Conservation (phyloP, 2,329 filamentous ascomycete genomes). For the Beauveria brongniartii region DNA sequence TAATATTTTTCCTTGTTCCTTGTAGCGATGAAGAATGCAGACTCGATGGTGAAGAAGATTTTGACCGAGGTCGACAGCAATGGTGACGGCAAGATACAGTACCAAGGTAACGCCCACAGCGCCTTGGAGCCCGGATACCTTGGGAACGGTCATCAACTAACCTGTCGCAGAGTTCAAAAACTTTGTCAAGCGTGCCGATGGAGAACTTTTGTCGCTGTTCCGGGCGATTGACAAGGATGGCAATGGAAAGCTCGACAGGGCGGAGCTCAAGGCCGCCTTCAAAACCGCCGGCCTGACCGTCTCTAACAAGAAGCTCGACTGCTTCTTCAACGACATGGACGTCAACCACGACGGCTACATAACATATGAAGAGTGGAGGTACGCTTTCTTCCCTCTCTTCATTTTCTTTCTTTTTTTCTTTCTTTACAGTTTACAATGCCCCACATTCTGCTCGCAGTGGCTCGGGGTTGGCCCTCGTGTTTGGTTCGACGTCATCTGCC, state of each 20-base stretch:
- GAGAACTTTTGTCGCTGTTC: conserved; percentile 75
- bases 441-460: not conserved
- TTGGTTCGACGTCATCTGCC: conserved; percentile 17
- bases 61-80: conserved; percentile 78
- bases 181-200: conserved; percentile 83
- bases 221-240: conserved; percentile 76
- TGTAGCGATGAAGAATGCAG: conserved; percentile 77
- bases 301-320: conserved; percentile 65
- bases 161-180: conserved; percentile 65
- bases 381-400: conserved; percentile 29
- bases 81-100: conserved; percentile 83
- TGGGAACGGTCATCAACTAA: not conserved
- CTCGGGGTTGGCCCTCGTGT: not conserved
- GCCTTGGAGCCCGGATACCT: not conserved
- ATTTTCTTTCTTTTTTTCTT: conserved; percentile 9
- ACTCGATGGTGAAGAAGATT: conserved; percentile 73
- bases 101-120: conserved; percentile 55
- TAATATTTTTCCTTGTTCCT: conserved; percentile 14
- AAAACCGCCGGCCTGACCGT: conserved; percentile 69
- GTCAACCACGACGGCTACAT: conserved; percentile 81
- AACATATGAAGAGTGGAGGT: conserved; percentile 95
- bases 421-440: not conserved
- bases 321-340: conserved; percentile 88
- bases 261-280: conserved; percentile 76
- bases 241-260: conserved; percentile 78